Evolutionary conservation across 139 green algal species (phyloP), one percentile per base, ranked within the genome.

Genomic region (Limnomonas spitsbergensis): DNA sequence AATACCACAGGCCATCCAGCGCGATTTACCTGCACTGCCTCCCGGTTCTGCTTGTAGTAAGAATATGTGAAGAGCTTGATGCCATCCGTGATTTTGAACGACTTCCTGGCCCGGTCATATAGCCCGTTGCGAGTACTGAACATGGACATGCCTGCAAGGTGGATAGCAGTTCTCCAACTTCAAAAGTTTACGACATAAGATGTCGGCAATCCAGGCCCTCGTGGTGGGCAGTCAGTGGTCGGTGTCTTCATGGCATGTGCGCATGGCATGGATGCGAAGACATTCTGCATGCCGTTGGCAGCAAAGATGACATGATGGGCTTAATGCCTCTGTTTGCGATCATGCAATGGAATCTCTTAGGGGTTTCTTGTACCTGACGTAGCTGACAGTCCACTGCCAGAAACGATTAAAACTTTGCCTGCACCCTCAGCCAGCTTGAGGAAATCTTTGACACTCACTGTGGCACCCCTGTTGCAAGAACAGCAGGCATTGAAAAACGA

Each of bases 51-150:
- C 73, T 93, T 88, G 78, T 90, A 97, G 67, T 96, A 97, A 27
- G 77, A 75, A 78, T 94, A 96, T 29, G 90, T 94, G 84, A 98
- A 98, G 0, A 98, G 88, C 77, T 87, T 89, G 52, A 95, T 96
- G 79, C 94, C 94, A 70, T 98, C 89, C 27, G 69, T 27, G 2
- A 98, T 85, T 34, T 90, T 88, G 77, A 94, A 96, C 37, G 80
- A 78, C 78, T 91, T 89, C 20, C 86, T 73, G 0, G 93, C 94
- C 1, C 87, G 80, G 78, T 97, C 94, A 66, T 98, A 98, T 42
- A 98, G 78, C 2, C 94, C 94, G 27, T 91, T 91, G 24, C 84
- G 86, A 0, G 91, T 95, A 76, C 75, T 92, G 83, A 98, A 98
- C 35, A 93, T 98, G 1, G 90, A 95, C 91, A 97, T 96, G 71